phyloP scores from a whole-genome alignment of 2,329 filamentous ascomycete genomes.

The Trichophaea hybrida region DNA sequence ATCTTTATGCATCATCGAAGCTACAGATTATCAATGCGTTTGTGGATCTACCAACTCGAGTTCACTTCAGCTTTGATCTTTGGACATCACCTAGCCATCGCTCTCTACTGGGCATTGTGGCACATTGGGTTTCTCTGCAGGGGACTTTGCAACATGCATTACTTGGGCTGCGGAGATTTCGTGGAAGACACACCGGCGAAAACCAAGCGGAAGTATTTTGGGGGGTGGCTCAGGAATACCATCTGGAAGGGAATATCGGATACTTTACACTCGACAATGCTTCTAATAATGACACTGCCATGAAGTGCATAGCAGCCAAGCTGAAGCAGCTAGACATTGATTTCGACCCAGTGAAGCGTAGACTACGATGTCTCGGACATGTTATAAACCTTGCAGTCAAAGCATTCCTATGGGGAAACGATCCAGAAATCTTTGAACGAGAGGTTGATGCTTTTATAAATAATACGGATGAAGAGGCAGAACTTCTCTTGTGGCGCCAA shows the following conservation, averaged over 20 bases:
- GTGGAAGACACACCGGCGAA: neutral
- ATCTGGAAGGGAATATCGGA: neutral
- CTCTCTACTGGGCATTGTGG: neutral
- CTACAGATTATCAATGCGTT: too few relatives aligned
- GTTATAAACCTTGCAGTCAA: conserved; percentile 9
- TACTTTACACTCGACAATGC: conserved; percentile 7
- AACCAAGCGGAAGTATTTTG: conserved; percentile 2
- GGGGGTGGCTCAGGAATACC: neutral
- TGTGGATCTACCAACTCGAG: neutral
- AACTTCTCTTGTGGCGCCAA: neutral
- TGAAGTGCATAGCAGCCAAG: neutral
- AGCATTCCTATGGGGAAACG: conserved; percentile 6
- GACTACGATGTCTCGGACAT: conserved; percentile 7
- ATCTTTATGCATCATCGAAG: too few relatives aligned
- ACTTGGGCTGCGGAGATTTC: neutral
- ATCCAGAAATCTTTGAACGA: neutral
- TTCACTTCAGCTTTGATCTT: conserved; percentile 11
- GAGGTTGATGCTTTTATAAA: too few relatives aligned
- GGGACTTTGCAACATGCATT: neutral
- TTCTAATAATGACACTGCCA: conserved; percentile 4
- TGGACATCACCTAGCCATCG: conserved; percentile 6
- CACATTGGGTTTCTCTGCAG: neutral
- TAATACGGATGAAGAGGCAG: too few relatives aligned
- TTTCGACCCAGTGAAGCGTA: conserved; percentile 2
- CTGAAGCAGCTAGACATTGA: neutral